Conservation (phyloP, 176 grass and related monocot species). For the Ensete ventricosum region DNA sequence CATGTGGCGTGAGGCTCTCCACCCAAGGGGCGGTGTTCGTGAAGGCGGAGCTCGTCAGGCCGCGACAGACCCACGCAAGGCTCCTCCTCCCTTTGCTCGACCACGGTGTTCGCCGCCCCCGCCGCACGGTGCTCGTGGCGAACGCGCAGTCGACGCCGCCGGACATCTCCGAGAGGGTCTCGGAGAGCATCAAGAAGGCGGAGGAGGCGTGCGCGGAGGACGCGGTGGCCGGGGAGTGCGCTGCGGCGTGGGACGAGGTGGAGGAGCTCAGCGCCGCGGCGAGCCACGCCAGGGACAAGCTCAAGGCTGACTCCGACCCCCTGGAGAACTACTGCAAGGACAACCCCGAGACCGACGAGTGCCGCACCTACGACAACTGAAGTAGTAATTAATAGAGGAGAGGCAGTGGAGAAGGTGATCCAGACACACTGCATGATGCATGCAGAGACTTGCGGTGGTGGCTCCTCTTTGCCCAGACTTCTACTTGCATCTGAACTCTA, state of each 20-base stretch:
- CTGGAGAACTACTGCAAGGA: slow-evolving; percentile 91
- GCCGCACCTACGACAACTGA: slow-evolving; percentile 77
- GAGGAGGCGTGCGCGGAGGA: slow-evolving; percentile 53
- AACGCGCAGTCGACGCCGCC: slow-evolving; percentile 58
- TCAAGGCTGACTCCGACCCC: slow-evolving; percentile 55
- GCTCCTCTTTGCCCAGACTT: too few species aligned
- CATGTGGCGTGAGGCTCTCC: slow-evolving; percentile 35
- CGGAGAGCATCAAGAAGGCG: slow-evolving; percentile 86
- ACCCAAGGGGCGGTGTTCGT: slow-evolving; percentile 17
- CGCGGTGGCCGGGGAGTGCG: slow-evolving; percentile 39
- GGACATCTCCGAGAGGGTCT: slow-evolving; percentile 57
- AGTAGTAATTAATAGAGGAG: too few species aligned
- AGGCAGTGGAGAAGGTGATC: too few species aligned
- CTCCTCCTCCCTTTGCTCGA: slow-evolving; percentile 11
- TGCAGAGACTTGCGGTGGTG: too few species aligned
- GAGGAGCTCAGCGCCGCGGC: slow-evolving; percentile 86
- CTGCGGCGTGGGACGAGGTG: slow-evolving; percentile 82
- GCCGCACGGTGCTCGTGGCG: slow-evolving; percentile 21
- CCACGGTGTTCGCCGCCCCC: neutral
- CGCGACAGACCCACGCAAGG: neutral
- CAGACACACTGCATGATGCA: too few species aligned
- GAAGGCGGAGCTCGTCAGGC: slow-evolving; percentile 19
- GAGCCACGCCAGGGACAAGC: slow-evolving; percentile 77
- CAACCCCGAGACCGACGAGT: slow-evolving; percentile 75
- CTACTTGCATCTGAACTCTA: too few species aligned